These are phyloP conservation scores for Colletotrichum tofieldiae DNA, from an alignment of 2,329 filamentous ascomycete species.

Conservation along the genomic window DNA sequence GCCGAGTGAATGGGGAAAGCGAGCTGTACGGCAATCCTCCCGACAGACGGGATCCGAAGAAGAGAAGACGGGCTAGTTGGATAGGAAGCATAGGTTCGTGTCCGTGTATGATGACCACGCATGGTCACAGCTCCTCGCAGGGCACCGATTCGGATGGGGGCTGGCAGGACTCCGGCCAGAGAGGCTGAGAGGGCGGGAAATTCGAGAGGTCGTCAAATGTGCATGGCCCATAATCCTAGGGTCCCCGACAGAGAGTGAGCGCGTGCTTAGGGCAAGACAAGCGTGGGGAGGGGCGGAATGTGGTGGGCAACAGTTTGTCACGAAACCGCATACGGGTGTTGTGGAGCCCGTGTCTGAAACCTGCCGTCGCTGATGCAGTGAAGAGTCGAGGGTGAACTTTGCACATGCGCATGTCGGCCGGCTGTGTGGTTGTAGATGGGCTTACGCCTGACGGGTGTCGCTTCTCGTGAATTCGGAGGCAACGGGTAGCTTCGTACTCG, in stretches of 20 bases:
- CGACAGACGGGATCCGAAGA: conserved; percentile 30
- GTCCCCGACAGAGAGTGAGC: conserved; percentile 13
- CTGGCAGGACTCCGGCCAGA: conserved; percentile 26
- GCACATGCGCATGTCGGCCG: conserved; percentile 16
- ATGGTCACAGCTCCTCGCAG: conserved; percentile 39
- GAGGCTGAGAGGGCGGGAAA: conserved; percentile 24
- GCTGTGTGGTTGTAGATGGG: conserved; percentile 10
- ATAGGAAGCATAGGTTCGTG: conserved; percentile 33
- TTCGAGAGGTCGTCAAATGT: conserved; percentile 32
- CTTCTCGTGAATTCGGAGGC: conserved; percentile 35
- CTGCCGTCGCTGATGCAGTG: conserved; percentile 40
- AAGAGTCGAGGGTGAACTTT: conserved; percentile 31
- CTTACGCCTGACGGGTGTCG: conserved; percentile 16
- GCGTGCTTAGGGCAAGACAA: conserved; percentile 43
- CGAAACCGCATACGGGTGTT: conserved; percentile 50
- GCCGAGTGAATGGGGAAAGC: conserved; percentile 27
- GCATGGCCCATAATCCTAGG: conserved; percentile 40
- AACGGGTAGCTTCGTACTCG: conserved; percentile 37
- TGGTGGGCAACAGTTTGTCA: conserved; percentile 50
- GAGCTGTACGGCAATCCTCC: conserved; percentile 32
- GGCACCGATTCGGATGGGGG: conserved; percentile 20
- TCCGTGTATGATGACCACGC: conserved; percentile 33
- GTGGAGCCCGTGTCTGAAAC: conserved; percentile 42
- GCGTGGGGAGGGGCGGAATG: conserved; percentile 46
- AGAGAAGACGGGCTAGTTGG: conserved; percentile 18